Percentiles rank a stretch among this genome's conserved stretches.
Evolutionary conservation across 2,329 filamentous ascomycete genomes (phyloP).

Genomic region (Aspergillaceae sp.): DNA sequence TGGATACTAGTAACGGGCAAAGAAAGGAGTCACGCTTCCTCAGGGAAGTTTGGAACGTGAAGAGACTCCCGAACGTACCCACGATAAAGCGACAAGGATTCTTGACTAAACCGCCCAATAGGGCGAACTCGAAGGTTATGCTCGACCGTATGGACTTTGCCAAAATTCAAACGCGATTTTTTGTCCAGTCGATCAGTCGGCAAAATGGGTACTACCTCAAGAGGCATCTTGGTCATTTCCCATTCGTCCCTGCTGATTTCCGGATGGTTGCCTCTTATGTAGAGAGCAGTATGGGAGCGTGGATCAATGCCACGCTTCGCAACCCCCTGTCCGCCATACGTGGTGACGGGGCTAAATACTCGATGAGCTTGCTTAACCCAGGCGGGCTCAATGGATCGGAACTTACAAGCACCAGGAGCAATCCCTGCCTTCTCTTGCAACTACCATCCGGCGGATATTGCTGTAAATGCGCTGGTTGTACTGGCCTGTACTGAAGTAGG

Average conservation of each 20-base stretch:
- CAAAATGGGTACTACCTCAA: slow-evolving; percentile 23
- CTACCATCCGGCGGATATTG: slow-evolving; percentile 26
- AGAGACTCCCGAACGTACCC: background rate
- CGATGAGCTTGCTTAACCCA: background rate
- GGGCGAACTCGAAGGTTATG: slow-evolving; percentile 37
- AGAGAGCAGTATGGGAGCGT: slow-evolving; percentile 32
- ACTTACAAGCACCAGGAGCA: slow-evolving; percentile 29
- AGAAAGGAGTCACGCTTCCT: too few relatives aligned
- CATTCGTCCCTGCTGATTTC: slow-evolving; percentile 15
- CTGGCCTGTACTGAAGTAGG: slow-evolving; percentile 9
- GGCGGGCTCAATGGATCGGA: background rate
- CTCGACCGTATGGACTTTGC: slow-evolving; percentile 35
- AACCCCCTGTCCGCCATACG: slow-evolving; percentile 30
- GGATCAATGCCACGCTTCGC: slow-evolving; percentile 28
- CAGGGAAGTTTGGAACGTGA: background rate
- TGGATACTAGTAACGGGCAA: background rate
- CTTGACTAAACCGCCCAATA: slow-evolving; percentile 25
- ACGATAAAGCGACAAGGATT: slow-evolving; percentile 9
- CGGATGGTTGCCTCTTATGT: slow-evolving; percentile 18
- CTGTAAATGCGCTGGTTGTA: slow-evolving; percentile 19
- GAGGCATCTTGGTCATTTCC: slow-evolving; percentile 27
- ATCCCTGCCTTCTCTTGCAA: slow-evolving; percentile 17
- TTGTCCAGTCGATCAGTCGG: slow-evolving; percentile 16
- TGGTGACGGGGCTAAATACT: slow-evolving; percentile 29
- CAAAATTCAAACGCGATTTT: slow-evolving; percentile 34